Evolutionary conservation across 2,329 filamentous ascomycete species (phyloP).

Genomic region (Curvularia sp.): DNA sequence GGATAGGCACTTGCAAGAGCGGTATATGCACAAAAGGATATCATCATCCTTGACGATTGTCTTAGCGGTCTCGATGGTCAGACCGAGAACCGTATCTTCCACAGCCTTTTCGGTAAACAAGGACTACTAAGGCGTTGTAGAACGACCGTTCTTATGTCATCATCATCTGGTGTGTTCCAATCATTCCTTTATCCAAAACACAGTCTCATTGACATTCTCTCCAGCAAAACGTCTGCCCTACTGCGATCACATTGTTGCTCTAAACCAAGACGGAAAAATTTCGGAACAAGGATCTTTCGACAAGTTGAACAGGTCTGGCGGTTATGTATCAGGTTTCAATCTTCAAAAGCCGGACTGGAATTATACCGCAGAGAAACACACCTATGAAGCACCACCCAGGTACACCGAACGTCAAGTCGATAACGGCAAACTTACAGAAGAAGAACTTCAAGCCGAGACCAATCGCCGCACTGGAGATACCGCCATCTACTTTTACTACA

Average conservation of each 20-base stretch:
- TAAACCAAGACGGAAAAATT: constrained; percentile 47
- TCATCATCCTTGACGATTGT: constrained; percentile 60
- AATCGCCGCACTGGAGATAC: constrained; percentile 44
- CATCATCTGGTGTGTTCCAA: constrained; percentile 29
- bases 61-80: constrained; percentile 60
- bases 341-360: constrained; percentile 42
- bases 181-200: no score
- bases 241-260: constrained; percentile 54
- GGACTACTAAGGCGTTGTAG: constrained; percentile 54
- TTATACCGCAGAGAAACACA: constrained; percentile 38
- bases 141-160: constrained; percentile 44
- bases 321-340: constrained; percentile 48
- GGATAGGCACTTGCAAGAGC: constrained; percentile 59
- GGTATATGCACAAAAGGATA: constrained; percentile 57
- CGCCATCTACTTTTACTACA: constrained; percentile 46
- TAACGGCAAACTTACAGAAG: constrained; percentile 34
- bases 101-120: constrained; percentile 55
- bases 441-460: constrained; percentile 41
- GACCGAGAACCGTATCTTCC: constrained; percentile 59
- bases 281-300: constrained; percentile 52
- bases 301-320: constrained; percentile 41
- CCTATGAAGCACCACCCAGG: constrained; percentile 41
- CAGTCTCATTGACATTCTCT: background rate
- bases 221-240: constrained; percentile 45
- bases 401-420: constrained; percentile 35